Evolutionary conservation across 495 filamentous ascomycete species (phyloP), one percentile per base, ranked within the genome.

Genomic region (Cryomyces antarcticus): DNA sequence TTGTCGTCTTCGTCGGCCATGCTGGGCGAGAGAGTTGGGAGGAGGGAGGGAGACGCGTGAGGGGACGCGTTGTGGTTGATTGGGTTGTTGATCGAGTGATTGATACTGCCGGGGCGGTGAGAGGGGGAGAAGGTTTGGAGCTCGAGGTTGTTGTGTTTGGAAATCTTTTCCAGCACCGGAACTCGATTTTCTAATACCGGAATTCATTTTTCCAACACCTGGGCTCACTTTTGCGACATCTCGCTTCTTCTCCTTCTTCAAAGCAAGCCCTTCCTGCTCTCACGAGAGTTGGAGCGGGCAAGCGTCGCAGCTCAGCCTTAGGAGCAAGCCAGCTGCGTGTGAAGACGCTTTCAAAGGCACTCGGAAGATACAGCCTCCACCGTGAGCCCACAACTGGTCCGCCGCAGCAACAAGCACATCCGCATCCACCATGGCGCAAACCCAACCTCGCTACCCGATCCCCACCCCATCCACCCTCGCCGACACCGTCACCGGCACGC

Each of bases 401-500:
- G 9, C 9, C 12, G 9, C 3, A 36, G 12, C 9, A 9, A 13
- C 33, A 36, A 7, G 7, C 30, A 11, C n/a, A 1, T 43, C 39
- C n/a, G 38, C 6, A 7, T 38, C 7, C 10, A 27, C 10, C 12
- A 42, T 42, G 12, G 6, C 11, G 11, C 43, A 9, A 30, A 46
- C 38, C 43, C 39, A 2, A 6, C 38, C 7, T 28, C 30, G 7
- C 30, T 29, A 24, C 28, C 38, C 36, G 11, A 2, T 28, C 41
- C 9, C 36, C 36, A 17, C 10, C 10, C 10, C 7, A 27, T n/a
- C 17, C 30, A 36, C 34, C 10, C 41, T 28, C 43, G 7, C 28
- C 43, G 31, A 42, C 39, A 34, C 13, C 33, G 33, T 41, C 13
- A 7, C 35, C 49, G 45, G 41, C 2, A 31, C 41, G 36, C 46